phyloP scores from a whole-genome alignment of 371 early-diverging fungal genomes.

The Syncephalastrum racemosum region DNA sequence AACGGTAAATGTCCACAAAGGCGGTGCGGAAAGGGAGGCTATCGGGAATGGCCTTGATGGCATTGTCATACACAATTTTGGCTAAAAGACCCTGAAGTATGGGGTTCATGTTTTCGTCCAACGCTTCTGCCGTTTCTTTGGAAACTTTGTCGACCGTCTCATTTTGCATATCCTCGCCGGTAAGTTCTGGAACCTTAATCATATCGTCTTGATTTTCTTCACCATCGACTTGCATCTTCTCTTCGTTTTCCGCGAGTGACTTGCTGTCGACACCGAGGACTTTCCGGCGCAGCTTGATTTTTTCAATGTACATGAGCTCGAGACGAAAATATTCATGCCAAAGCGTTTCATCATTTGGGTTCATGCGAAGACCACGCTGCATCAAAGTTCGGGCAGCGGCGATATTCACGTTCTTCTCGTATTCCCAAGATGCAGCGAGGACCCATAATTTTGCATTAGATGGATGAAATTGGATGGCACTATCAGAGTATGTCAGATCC shows the following conservation, averaged over 20 bases:
- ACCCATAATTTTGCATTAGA: conserved; percentile 84
- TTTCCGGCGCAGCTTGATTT: conserved; percentile 78
- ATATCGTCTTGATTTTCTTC: conserved; percentile 47
- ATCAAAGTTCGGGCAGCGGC: conserved; percentile 79
- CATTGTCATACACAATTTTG: conserved; percentile 78
- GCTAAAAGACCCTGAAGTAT: conserved; percentile 83
- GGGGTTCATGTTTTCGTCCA: conserved; percentile 61
- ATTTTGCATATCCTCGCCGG: conserved; percentile 55
- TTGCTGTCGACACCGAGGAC: conserved; percentile 68
- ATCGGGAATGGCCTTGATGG: conserved; percentile 74
- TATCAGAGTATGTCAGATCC: conserved; percentile 19
- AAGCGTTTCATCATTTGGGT: conserved; percentile 64
- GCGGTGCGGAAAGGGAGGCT: conserved; percentile 74
- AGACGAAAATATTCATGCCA: conserved; percentile 94
- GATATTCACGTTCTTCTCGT: conserved; percentile 80
- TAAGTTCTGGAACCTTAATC: conserved; percentile 58
- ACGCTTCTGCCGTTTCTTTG: conserved; percentile 43
- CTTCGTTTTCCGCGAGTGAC: conserved; percentile 27
- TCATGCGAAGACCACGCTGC: conserved; percentile 88
- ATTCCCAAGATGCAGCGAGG: conserved; percentile 88
- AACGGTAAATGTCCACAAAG: conserved; percentile 67
- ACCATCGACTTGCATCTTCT: conserved; percentile 31
- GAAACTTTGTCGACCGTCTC: conserved; percentile 44
- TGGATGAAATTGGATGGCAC: conserved; percentile 88
- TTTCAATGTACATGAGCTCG: conserved; percentile 87